Conservation (phyloP, 495 filamentous ascomycete genomes). For the Opeltia flavorubescens region DNA sequence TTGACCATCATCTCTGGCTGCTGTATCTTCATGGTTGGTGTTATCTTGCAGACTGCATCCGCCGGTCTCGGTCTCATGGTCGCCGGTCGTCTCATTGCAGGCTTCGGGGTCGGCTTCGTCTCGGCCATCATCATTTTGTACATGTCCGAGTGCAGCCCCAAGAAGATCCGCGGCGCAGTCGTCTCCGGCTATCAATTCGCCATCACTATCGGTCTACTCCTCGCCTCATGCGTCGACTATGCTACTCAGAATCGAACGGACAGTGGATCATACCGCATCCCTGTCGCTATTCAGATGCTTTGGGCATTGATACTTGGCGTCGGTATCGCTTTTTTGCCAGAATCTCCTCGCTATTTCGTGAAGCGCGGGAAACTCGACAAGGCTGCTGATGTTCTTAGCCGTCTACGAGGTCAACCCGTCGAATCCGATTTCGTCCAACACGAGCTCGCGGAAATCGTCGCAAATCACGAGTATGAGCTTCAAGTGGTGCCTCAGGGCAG, state of each 20-base stretch:
- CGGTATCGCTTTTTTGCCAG: constrained; percentile 48
- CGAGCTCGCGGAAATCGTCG: constrained; percentile 58
- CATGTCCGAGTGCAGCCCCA: constrained; percentile 31
- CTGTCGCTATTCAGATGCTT: constrained; percentile 45
- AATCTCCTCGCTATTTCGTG: constrained; percentile 50
- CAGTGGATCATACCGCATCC: constrained; percentile 14
- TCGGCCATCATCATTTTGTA: constrained; percentile 49
- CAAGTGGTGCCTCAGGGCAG: constrained; percentile 35
- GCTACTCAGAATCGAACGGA: constrained; percentile 35
- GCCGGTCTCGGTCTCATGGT: constrained; percentile 40
- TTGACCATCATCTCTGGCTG: constrained; percentile 43
- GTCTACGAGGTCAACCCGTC: constrained; percentile 28
- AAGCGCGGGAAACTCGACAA: constrained; percentile 39
- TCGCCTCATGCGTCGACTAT: constrained; percentile 38
- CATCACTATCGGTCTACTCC: constrained; percentile 32
- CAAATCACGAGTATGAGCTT: constrained; percentile 51
- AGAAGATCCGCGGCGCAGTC: constrained; percentile 29
- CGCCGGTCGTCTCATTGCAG: constrained; percentile 55
- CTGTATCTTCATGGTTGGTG: constrained; percentile 37
- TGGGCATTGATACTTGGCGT: constrained; percentile 54
- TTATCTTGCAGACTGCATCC: constrained; percentile 38
- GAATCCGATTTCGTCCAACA: constrained; percentile 27
- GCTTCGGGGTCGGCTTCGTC: constrained; percentile 61
- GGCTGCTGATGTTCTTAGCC: constrained; percentile 32
- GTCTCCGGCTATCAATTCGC: constrained; percentile 34